These are phyloP conservation scores for Pugionium dolabratum DNA, from an alignment of 345 rosid genomes.

Conservation along the genomic window DNA sequence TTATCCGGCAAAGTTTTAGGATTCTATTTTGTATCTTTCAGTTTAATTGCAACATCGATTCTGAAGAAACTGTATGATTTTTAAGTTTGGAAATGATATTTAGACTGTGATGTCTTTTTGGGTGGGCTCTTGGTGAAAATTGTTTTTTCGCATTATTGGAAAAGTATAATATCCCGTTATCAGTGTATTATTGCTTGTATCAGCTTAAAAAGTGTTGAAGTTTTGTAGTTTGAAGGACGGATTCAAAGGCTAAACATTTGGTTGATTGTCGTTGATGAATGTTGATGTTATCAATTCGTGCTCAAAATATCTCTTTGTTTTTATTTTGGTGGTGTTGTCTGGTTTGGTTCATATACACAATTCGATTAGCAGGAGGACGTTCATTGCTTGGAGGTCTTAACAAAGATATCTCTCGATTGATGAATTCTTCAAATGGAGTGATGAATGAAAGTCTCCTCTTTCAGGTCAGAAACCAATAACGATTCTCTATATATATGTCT, in stretches of 20 bases:
- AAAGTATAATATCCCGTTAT: neutral
- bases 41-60: too few species aligned
- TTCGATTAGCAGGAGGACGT: constrained; percentile 38
- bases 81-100: too few species aligned
- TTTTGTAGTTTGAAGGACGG: neutral
- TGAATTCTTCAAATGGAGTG: too few species aligned
- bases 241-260: neutral
- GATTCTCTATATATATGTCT: neutral
- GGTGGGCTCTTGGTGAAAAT: too few species aligned
- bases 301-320: neutral
- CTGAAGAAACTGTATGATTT: too few species aligned
- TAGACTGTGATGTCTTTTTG: too few species aligned
- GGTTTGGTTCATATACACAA: neutral
- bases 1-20: too few species aligned
- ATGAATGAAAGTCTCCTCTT: too few species aligned
- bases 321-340: neutral
- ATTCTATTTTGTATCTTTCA: too few species aligned
- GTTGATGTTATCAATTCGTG: neutral
- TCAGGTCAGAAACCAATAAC: neutral
- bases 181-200: neutral
- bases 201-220: neutral
- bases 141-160: too few species aligned
- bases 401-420: too few species aligned
- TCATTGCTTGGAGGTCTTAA: too few species aligned
- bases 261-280: neutral